These are phyloP conservation scores for Exophiala bonariae DNA, from an alignment of 2,329 filamentous ascomycete species.

Conservation along the genomic window DNA sequence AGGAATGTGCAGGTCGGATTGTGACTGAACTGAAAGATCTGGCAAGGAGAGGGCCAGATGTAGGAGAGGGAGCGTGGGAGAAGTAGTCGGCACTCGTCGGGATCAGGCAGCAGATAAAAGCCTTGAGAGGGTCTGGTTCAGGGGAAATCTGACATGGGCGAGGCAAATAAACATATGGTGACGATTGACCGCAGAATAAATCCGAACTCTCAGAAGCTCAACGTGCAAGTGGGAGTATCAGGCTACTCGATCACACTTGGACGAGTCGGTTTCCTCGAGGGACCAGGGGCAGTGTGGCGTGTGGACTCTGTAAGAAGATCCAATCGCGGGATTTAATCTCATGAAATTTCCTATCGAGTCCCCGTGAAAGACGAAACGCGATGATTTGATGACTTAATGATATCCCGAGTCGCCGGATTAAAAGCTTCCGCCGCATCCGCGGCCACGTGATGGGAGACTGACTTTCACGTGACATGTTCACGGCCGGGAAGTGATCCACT, in stretches of 20 bases:
- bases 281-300: constrained; percentile 1
- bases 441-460: no score
- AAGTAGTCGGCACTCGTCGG: not conserved
- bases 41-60: not conserved
- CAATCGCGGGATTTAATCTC: not conserved
- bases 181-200: not conserved
- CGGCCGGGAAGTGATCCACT: no score
- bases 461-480: no score
- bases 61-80: not conserved
- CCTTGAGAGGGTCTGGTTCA: not conserved
- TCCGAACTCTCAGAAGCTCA: no score
- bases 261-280: no score
- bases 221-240: no score
- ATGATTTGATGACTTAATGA: no score
- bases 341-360: no score
- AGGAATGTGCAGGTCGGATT: not conserved
- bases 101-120: constrained; percentile 1
- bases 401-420: no score
- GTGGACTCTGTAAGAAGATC: not conserved
- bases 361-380: no score
- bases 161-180: not conserved
- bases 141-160: constrained; percentile 5
- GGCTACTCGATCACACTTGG: no score
- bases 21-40: not conserved
- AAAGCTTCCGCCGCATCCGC: no score